Evolutionary conservation across 352 stramenopile genomes (phyloP).

Genomic region (Globisporangium paroecandrum): DNA sequence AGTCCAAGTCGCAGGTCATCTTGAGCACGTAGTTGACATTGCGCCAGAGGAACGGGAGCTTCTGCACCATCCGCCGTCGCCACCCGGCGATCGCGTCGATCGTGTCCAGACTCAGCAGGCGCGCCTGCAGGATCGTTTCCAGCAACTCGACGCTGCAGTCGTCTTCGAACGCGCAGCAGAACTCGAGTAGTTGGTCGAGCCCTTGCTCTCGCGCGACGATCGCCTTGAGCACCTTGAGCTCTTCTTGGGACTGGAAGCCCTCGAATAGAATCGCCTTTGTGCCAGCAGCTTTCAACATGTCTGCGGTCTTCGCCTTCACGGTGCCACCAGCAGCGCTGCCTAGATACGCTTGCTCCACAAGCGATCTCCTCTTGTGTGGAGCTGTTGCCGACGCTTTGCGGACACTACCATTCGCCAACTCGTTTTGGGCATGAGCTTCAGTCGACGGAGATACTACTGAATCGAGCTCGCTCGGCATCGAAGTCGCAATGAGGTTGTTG

Average conservation of each 20-base stretch:
- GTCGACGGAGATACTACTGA: neutral
- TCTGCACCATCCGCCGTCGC: slow-evolving; percentile 57
- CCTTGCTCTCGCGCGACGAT: slow-evolving; percentile 63
- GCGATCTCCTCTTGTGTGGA: neutral
- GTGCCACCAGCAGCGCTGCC: neutral
- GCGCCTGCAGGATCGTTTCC: slow-evolving; percentile 44
- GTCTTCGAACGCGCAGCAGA: slow-evolving; percentile 48
- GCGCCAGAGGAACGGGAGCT: slow-evolving; percentile 55
- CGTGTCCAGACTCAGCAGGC: slow-evolving; percentile 40
- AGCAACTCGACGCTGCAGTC: slow-evolving; percentile 43
- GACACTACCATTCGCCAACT: neutral
- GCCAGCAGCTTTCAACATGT: neutral
- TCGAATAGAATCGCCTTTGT: slow-evolving; percentile 53
- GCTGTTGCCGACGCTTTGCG: neutral
- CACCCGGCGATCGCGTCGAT: slow-evolving; percentile 60
- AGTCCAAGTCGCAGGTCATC: slow-evolving; percentile 68
- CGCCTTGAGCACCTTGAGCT: slow-evolving; percentile 55
- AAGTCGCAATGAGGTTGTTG: too few relatives aligned
- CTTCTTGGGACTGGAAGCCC: slow-evolving; percentile 49
- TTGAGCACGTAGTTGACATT: slow-evolving; percentile 65
- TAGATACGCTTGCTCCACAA: slow-evolving; percentile 3
- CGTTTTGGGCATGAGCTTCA: neutral
- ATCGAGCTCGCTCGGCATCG: neutral
- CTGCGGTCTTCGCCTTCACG: neutral
- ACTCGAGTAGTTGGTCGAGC: slow-evolving; percentile 46